Evolutionary conservation across 2,329 filamentous ascomycete species (phyloP).

Genomic region (Ascochyta viciae-villosae): DNA sequence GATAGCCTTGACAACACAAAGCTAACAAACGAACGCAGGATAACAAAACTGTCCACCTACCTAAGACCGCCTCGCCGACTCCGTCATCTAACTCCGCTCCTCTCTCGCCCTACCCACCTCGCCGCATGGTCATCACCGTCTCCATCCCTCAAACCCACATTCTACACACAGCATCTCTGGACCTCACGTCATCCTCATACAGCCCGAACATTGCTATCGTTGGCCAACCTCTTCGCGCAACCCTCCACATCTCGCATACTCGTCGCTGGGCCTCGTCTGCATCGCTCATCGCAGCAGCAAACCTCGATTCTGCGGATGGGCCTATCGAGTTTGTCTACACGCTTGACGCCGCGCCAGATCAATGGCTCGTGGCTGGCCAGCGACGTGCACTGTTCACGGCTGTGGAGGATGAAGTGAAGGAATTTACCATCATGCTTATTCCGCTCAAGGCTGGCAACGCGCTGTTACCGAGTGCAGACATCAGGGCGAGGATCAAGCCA

Average conservation of each 20-base stretch:
- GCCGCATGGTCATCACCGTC: conserved; percentile 84
- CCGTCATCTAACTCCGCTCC: conserved; percentile 25
- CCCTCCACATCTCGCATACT: conserved; percentile 64
- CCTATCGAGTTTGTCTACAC: conserved; percentile 84
- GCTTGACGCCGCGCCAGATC: conserved; percentile 73
- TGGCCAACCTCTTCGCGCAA: conserved; percentile 71
- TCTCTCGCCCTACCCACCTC: conserved; percentile 52
- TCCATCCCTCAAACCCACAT: conserved; percentile 85
- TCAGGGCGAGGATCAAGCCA: conserved; percentile 65
- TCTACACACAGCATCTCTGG: conserved; percentile 78
- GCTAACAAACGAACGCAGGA: conserved; percentile 31
- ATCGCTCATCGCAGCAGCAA: conserved; percentile 33
- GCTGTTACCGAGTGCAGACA: conserved; percentile 80
- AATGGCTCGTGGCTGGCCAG: conserved; percentile 85
- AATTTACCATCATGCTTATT: conserved; percentile 76
- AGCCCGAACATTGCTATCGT: conserved; percentile 57
- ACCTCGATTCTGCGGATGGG: conserved; percentile 42
- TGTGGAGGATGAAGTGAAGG: conserved; percentile 53
- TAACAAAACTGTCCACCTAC: conserved; percentile 35
- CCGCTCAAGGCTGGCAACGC: conserved; percentile 80
- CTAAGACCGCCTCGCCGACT: conserved; percentile 11
- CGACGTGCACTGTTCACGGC: conserved; percentile 78
- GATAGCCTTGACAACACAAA: neutral
- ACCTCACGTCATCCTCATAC: conserved; percentile 52
- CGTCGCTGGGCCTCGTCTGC: conserved; percentile 57